Conservation (phyloP, 2,329 filamentous ascomycete genomes). For the Trichoderma sp. region DNA sequence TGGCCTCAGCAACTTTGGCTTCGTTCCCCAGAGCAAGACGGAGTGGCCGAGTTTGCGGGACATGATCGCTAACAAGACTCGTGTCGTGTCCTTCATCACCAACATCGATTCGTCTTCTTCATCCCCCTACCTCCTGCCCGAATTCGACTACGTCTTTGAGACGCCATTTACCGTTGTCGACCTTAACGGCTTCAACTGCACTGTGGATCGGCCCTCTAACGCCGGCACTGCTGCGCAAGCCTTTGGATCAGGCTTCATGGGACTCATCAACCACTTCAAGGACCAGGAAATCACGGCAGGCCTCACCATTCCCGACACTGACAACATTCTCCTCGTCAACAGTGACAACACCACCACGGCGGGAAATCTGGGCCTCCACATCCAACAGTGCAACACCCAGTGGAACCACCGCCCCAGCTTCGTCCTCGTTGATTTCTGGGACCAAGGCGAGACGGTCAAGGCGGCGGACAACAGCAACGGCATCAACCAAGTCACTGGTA, state of each 20-base stretch:
- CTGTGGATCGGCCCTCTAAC: constrained; percentile 62
- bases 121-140: constrained; percentile 61
- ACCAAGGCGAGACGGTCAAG: constrained; percentile 67
- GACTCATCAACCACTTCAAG: constrained; percentile 80
- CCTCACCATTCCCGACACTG: constrained; percentile 63
- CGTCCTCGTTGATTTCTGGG: constrained; percentile 78
- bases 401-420: constrained; percentile 71
- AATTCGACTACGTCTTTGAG: constrained; percentile 71
- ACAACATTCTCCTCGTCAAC: constrained; percentile 65
- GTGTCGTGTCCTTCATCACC: constrained; percentile 70
- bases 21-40: constrained; percentile 49
- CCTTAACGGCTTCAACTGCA: constrained; percentile 70
- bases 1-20: constrained; percentile 63
- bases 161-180: constrained; percentile 66
- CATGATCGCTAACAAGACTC: constrained; percentile 65
- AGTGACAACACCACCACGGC: constrained; percentile 52
- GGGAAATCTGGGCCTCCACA: constrained; percentile 58
- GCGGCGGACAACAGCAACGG: constrained; percentile 70
- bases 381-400: constrained; percentile 52
- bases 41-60: constrained; percentile 72
- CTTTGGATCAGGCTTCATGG: constrained; percentile 60
- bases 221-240: constrained; percentile 54
- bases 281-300: constrained; percentile 57
- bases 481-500: constrained; percentile 43
- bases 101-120: constrained; percentile 45